phyloP scores from a whole-genome alignment of 1,284 basidiomycete genomes.

The Rhodotorula sp. region DNA sequence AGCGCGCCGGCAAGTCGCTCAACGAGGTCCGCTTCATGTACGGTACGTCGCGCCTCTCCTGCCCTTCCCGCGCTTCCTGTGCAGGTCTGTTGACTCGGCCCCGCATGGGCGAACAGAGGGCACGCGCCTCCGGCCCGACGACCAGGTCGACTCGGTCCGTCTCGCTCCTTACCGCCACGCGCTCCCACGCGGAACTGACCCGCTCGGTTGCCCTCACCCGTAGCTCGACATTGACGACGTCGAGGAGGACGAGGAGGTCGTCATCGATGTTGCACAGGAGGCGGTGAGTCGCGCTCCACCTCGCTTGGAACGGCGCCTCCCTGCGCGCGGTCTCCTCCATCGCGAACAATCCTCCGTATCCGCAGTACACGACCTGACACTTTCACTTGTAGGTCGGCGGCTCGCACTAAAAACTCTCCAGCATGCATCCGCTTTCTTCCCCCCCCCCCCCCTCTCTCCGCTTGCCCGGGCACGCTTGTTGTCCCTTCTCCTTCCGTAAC shows the following conservation, averaged over 20 bases:
- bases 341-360: no score
- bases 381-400: conserved; percentile 27
- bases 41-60: conserved; percentile 18
- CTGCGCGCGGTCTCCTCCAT: not conserved
- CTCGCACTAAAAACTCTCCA: conserved; percentile 1
- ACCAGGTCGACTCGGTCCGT: conserved; percentile 35
- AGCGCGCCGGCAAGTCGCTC: conserved; percentile 39
- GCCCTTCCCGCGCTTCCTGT: not conserved
- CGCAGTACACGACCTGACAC: not conserved
- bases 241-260: conserved; percentile 36
- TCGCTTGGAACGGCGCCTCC: not conserved
- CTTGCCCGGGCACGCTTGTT: not conserved
- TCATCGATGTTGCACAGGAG: conserved; percentile 40
- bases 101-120: conserved; percentile 25
- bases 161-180: not conserved
- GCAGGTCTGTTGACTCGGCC: not conserved
- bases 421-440: not conserved
- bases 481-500: not conserved
- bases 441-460: not conserved
- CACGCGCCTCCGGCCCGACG: conserved; percentile 2
- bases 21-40: conserved; percentile 41
- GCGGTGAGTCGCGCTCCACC: conserved; percentile 23
- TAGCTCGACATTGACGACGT: conserved; percentile 42
- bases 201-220: not conserved
- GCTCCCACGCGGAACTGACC: not conserved